Percentiles rank a stretch among this genome's conserved stretches.
phyloP scores from a whole-genome alignment of 106 monocot species.

The Allium cepa region DNA sequence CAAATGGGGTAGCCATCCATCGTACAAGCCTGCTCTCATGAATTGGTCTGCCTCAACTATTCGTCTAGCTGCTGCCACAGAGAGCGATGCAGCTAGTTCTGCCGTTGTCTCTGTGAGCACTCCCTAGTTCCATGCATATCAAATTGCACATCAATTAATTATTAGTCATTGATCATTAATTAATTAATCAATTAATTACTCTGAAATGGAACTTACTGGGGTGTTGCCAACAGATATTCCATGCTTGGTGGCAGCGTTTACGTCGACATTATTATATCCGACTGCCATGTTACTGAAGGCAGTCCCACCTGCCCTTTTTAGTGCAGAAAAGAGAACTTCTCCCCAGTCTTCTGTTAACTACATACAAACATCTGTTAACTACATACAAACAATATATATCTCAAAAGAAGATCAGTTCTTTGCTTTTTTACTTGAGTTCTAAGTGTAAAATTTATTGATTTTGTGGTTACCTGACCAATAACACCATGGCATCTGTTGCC shows the following conservation, averaged over 20 bases:
- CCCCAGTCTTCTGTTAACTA: slow-evolving; percentile 99
- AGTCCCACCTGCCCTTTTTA: slow-evolving; percentile 79
- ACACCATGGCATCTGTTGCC: slow-evolving; percentile 87
- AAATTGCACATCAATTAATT: too few relatives aligned
- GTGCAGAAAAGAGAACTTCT: slow-evolving; percentile 87
- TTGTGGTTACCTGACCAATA: slow-evolving; percentile 62
- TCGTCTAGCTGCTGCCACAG: slow-evolving; percentile 76
- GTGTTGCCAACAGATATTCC: slow-evolving; percentile 92
- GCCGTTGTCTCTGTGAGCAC: slow-evolving; percentile 99
- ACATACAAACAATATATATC: background rate
- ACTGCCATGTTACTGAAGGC: slow-evolving; percentile 99
- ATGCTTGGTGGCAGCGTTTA: slow-evolving; percentile 73
- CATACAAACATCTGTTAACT: slow-evolving; percentile 60
- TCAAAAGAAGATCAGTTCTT: too few relatives aligned
- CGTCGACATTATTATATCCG: slow-evolving; percentile 97
- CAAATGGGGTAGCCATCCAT: slow-evolving; percentile 98
- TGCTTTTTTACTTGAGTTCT: background rate
- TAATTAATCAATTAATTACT: too few relatives aligned
- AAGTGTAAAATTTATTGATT: background rate
- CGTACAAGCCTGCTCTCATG: slow-evolving; percentile 92
- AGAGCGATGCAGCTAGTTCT: slow-evolving; percentile 91
- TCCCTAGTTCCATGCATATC: slow-evolving; percentile 30
- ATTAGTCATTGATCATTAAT: too few relatives aligned
- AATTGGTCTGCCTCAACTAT: slow-evolving; percentile 98
- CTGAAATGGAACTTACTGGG: slow-evolving; percentile 33